Percentiles rank a stretch among this genome's conserved stretches.
These are phyloP conservation scores for Paramarasmius palmivorus DNA, from an alignment of 1,284 basidiomycete genomes.

Conservation along the genomic window DNA sequence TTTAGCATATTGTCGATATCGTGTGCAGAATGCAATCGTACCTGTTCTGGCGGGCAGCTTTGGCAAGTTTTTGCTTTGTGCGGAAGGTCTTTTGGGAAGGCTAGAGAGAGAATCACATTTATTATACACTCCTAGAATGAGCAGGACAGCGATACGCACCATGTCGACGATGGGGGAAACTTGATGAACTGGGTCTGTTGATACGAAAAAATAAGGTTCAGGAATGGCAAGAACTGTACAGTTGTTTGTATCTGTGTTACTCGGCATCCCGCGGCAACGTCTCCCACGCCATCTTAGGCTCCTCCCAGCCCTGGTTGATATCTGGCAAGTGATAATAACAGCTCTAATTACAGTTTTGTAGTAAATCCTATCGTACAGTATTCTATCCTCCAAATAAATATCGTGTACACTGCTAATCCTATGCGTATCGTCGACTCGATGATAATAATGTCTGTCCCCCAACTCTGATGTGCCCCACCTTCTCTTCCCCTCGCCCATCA, in stretches of 20 bases:
- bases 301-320: no score
- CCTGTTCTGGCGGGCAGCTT: conserved; percentile 96
- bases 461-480: no score
- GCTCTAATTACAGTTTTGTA: no score
- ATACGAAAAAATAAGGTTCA: conserved; percentile 39
- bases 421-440: no score
- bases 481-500: no score
- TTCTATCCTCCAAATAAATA: no score
- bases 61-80: conserved; percentile 95
- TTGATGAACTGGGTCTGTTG: conserved; percentile 22
- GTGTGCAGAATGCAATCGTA: conserved; percentile 39
- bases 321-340: no score
- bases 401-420: no score
- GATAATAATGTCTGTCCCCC: no score
- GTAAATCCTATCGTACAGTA: no score
- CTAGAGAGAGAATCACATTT: conserved; percentile 39
- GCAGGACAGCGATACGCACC: conserved; percentile 37
- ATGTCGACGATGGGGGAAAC: conserved; percentile 33
- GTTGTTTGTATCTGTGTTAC: conserved; percentile 24
- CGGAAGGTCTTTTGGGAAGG: conserved; percentile 99
- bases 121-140: neutral
- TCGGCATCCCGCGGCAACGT: neutral
- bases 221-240: conserved; percentile 34
- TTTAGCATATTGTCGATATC: conserved; percentile 11
- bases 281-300: no score